Base-by-base conservation (phyloP, 331 rosid species). In the Dryas integrifolia region DNA sequence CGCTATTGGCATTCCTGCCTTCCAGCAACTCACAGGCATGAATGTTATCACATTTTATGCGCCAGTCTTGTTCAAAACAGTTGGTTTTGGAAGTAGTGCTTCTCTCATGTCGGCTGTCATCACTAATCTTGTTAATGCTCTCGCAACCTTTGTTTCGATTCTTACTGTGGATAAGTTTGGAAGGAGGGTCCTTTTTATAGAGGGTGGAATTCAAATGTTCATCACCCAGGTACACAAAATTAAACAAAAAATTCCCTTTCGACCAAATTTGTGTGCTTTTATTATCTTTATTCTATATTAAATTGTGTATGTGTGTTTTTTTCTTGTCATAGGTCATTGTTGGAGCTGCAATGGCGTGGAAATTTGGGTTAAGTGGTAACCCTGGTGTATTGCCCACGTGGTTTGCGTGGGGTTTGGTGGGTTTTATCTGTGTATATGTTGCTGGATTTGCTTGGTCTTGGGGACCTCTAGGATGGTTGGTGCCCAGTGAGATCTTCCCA, bases 401-500 rank as follows among this genome's bases (percentile, higher is more conserved):
- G 55, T 75, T 65, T 43, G 79, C 67, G 13, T 10, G 4, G 10
- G 11, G 9, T 5, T 39, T 66, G 24, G 73, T 66, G 47, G 2
- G 0, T 18, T 30, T 75, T 0, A 65, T 75, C 10, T 66, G 79
- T 40, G 0, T 58, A 6, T 57, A 75, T 16, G 73, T 75, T 0
- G 58, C 67, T 9, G 73, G 67, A 14, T 75, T 75, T 38, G 73
- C 50, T 11, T 75, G 79, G 73, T 75, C 61, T 2, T 75, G 79
- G 79, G 79, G 79, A 9, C 79, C 72, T 41, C 48, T 75, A n/a
- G 79, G 72, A 9, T 74, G 79, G 73, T 45, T 75, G 21, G 72
- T 44, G 13, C 72, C 67, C 2, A 75, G 79, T 55, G 79, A 65
- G 15, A 75, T 75, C 7, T 75, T 75, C 48, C 72, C 57, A 16